Conservation (phyloP, 1,284 basidiomycete species). For the Rugiboletus extremiorientalis region DNA sequence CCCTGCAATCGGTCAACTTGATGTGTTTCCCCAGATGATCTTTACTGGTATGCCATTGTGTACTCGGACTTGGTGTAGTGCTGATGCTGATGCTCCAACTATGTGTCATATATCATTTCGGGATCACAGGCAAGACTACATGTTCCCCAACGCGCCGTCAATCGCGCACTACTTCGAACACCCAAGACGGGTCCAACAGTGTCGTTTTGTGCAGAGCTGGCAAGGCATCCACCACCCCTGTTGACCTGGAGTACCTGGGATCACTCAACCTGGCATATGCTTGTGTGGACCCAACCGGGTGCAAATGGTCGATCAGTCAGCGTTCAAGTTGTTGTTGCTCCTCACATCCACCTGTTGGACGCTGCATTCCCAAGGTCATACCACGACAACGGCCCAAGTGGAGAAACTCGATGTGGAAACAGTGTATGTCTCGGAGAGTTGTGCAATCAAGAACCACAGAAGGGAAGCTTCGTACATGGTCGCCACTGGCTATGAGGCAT, state of each 20-base stretch:
- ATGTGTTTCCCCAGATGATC: conserved; percentile 92
- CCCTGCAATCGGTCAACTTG: conserved; percentile 72
- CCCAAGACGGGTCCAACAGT: conserved; percentile 71
- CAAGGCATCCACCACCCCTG: conserved; percentile 52
- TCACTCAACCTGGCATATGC: conserved; percentile 77
- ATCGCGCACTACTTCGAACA: conserved; percentile 79
- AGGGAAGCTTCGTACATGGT: conserved; percentile 76
- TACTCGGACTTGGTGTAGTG: too few relatives aligned
- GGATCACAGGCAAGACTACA: too few relatives aligned
- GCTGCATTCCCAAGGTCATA: conserved; percentile 66
- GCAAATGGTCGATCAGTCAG: conserved; percentile 80
- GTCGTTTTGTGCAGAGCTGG: conserved; percentile 64
- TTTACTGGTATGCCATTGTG: too few relatives aligned
- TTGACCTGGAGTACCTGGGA: conserved; percentile 68
- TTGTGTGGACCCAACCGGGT: conserved; percentile 69
- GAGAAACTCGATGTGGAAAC: conserved; percentile 73
- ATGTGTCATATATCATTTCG: too few relatives aligned
- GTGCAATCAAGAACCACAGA: conserved; percentile 85
- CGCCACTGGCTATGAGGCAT: conserved; percentile 72
- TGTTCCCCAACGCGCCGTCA: conserved; percentile 65
- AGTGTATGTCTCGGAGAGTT: conserved; percentile 76
- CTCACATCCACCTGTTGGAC: conserved; percentile 59
- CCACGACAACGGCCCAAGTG: conserved; percentile 62
- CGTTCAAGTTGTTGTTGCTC: conserved; percentile 67
- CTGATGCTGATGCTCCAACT: too few relatives aligned